Evolutionary conservation across 2,329 filamentous ascomycete genomes (phyloP), one percentile per base, ranked within the genome.

Genomic region (Penicillium aurantiogriseum): DNA sequence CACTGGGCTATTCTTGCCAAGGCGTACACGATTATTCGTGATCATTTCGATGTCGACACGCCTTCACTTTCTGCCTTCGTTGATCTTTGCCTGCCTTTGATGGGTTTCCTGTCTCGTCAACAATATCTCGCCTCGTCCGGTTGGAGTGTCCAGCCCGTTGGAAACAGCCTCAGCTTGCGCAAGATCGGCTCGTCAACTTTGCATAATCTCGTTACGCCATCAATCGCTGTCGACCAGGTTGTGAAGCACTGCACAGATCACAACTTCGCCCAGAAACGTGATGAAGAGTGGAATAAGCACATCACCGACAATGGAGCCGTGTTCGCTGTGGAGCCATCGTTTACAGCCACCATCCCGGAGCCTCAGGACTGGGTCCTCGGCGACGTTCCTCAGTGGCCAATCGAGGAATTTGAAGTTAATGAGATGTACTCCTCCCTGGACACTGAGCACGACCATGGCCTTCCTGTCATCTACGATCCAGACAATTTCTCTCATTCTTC

Each of bases 1-100:
- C 78, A 81, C 62, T 84, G 81, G 81, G 75, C 75, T 47, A 71
- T 85, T 58, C 69, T 84, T 56, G 79, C 81, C 47, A 83, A 82
- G 65, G 80, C 81, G 19, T 85, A 83, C 74, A 84, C 82, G 33
- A 76, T 78, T 58, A 74, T 83, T 47, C 78, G 82, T 47, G 81
- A 84, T 63, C 72, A 78, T 44, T 79, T 50, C 47, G 1, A 38
- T 50, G 23, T 48, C 31, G n/a, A 23, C 31, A 33, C 21, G 2
- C 45, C 45, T 6, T 48, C 29, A 0, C 31, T 48, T 4, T 7
- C 31, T 17, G 7, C 2, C 2, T 48, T 48, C n/a, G 31, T 48
- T 36, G 29, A 35, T 1, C 19, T 33, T 13, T 48, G 45, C 19
- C 29, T 48, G 45, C 45, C 45, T 15, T 23, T 48, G 29, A 35